Evolutionary conservation across 345 rosid species (phyloP).

Genomic region (Ceriops decandra): DNA sequence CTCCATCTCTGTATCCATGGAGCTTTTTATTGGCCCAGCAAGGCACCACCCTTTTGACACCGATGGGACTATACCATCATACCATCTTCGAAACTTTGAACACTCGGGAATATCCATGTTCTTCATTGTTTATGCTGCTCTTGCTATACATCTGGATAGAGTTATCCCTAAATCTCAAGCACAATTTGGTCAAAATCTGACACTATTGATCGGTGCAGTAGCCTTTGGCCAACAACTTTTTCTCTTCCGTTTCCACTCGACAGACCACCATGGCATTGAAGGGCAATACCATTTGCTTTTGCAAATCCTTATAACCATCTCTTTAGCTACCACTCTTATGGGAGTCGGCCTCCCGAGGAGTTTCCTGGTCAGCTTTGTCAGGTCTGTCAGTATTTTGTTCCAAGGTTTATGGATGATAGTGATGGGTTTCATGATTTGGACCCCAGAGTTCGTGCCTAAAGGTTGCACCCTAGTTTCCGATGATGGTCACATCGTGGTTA

Average conservation of each 20-base stretch:
- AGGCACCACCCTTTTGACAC: slow-evolving; percentile 74
- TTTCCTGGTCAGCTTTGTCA: slow-evolving; percentile 59
- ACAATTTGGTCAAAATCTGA: slow-evolving; percentile 19
- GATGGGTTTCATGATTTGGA: slow-evolving; percentile 79
- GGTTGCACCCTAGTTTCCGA: slow-evolving; percentile 56
- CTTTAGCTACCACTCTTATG: slow-evolving; percentile 53
- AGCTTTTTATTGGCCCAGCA: slow-evolving; percentile 65
- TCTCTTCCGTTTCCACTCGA: slow-evolving; percentile 65
- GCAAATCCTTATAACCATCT: slow-evolving; percentile 49
- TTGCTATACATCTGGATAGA: slow-evolving; percentile 54
- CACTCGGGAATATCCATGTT: slow-evolving; percentile 63
- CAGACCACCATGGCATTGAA: slow-evolving; percentile 76
- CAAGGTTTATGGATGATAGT: slow-evolving; percentile 75
- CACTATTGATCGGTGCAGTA: slow-evolving; percentile 47
- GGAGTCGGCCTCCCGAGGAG: slow-evolving; percentile 59
- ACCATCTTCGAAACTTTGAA: slow-evolving; percentile 81
- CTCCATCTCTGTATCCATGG: slow-evolving; percentile 55
- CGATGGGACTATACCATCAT: slow-evolving; percentile 74
- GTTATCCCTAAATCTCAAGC: slow-evolving; percentile 21
- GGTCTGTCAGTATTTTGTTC: slow-evolving; percentile 56
- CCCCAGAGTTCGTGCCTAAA: slow-evolving; percentile 53
- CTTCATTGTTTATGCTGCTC: slow-evolving; percentile 53
- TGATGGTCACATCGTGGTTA: slow-evolving; percentile 61
- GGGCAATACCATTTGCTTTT: slow-evolving; percentile 75
- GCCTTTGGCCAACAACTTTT: slow-evolving; percentile 64